Percentiles rank a stretch among this genome's conserved stretches.
phyloP scores from a whole-genome alignment of 2,329 filamentous ascomycete species.

The Didymella sp. region DNA sequence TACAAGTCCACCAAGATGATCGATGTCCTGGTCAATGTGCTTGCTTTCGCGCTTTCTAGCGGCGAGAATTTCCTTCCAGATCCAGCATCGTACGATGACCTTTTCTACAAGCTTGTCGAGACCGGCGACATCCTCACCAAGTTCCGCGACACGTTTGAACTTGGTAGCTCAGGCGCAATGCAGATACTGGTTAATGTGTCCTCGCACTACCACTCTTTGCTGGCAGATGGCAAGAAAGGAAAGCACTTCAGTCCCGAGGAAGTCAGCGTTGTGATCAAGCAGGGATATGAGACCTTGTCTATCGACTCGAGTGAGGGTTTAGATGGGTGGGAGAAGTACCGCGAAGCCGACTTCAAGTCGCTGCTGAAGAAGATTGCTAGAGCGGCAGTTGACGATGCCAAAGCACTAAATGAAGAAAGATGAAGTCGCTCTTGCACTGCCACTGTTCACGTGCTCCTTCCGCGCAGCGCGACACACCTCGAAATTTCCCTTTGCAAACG shows the following conservation, averaged over 20 bases:
- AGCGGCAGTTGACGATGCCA: constrained; percentile 75
- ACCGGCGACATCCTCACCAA: constrained; percentile 81
- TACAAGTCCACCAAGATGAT: constrained; percentile 76
- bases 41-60: constrained; percentile 82
- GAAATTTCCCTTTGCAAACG: not conserved
- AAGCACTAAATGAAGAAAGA: constrained; percentile 52
- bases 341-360: constrained; percentile 84
- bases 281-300: constrained; percentile 92
- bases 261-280: constrained; percentile 90
- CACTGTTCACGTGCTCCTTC: not conserved
- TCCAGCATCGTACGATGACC: constrained; percentile 86
- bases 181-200: constrained; percentile 83
- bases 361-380: constrained; percentile 88
- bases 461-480: not conserved
- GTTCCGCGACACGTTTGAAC: constrained; percentile 78
- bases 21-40: constrained; percentile 78
- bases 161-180: constrained; percentile 65
- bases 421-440: constrained; percentile 6
- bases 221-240: constrained; percentile 66
- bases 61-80: constrained; percentile 92
- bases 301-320: constrained; percentile 88
- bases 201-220: constrained; percentile 83
- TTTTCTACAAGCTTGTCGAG: constrained; percentile 98
- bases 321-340: constrained; percentile 83
- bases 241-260: constrained; percentile 81